A percentile compares a stretch with the other conserved stretches of the same genome.
Evolutionary conservation across 148 eudicot species (phyloP).

Genomic region (Chenopodium suecicum): DNA sequence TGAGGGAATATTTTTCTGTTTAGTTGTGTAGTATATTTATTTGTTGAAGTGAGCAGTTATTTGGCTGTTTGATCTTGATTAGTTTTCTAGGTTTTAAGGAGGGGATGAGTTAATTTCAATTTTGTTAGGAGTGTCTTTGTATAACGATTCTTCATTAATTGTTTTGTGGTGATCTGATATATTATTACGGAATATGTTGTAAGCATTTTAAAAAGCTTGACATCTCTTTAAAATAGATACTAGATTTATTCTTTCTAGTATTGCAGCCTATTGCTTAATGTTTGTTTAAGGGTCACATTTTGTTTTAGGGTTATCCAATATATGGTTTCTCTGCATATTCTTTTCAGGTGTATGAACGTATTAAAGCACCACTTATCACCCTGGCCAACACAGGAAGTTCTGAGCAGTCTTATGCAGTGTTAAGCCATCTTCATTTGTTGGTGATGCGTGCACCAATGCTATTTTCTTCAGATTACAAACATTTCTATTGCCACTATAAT

Average conservation of each 20-base stretch:
- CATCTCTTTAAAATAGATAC: background rate
- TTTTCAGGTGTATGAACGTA: slow-evolving; percentile 89
- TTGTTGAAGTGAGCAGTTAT: background rate
- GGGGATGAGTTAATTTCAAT: background rate
- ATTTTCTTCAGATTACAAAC: slow-evolving; percentile 92
- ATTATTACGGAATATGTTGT: too few species aligned
- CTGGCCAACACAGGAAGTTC: slow-evolving; percentile 90
- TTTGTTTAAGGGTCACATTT: background rate
- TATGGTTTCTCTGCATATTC: background rate
- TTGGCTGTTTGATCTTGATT: background rate
- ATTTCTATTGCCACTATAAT: slow-evolving; percentile 95
- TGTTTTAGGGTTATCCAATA: background rate
- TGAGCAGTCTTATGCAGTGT: slow-evolving; percentile 88
- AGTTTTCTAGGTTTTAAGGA: background rate
- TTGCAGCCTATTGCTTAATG: background rate
- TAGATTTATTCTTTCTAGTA: background rate
- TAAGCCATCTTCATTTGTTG: slow-evolving; percentile 92
- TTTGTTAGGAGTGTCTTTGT: background rate
- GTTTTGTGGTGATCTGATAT: slow-evolving; percentile 1
- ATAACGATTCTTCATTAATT: slow-evolving; percentile 3
- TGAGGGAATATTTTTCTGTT: background rate
- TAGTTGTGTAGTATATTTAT: background rate
- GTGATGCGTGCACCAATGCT: slow-evolving; percentile 98
- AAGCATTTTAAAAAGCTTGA: background rate
- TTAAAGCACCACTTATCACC: slow-evolving; percentile 95